Conservation (phyloP, 176 grass and related monocot genomes). For the Phoenix dactylifera region DNA sequence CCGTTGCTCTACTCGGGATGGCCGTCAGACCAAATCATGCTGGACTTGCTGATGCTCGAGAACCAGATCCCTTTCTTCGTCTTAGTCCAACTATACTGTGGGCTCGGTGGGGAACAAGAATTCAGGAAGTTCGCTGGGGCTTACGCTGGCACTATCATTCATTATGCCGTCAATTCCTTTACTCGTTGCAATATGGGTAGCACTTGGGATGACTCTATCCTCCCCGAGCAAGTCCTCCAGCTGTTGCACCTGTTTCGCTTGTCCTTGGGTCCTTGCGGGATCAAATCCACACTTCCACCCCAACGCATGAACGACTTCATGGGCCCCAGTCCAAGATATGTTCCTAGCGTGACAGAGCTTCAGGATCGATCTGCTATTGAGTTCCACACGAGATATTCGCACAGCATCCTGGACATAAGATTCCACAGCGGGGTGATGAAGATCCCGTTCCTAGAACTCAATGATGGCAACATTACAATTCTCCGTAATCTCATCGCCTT, state of each 20-base stretch:
- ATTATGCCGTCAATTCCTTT: too few relatives aligned
- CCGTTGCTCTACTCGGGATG: constrained; percentile 6
- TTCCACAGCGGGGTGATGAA: constrained; percentile 24
- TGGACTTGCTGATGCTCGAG: too few relatives aligned
- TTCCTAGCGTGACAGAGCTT: constrained; percentile 32
- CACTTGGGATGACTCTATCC: too few relatives aligned
- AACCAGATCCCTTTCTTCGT: constrained; percentile 18
- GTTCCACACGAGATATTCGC: constrained; percentile 8
- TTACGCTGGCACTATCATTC: too few relatives aligned
- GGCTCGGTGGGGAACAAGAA: too few relatives aligned
- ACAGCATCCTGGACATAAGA: constrained; percentile 26
- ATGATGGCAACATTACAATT: constrained; percentile 26
- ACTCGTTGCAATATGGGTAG: too few relatives aligned
- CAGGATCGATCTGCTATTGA: constrained; percentile 19
- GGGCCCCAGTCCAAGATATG: constrained; percentile 3
- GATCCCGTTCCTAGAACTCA: constrained; percentile 11
- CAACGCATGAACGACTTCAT: too few relatives aligned
- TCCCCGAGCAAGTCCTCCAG: too few relatives aligned
- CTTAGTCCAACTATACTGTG: neutral
- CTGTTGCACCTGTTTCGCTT: too few relatives aligned
- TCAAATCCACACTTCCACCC: too few relatives aligned
- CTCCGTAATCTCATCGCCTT: constrained; percentile 38
- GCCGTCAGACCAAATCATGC: constrained; percentile 41
- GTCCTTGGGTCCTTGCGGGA: too few relatives aligned
- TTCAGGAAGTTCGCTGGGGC: too few relatives aligned